These are phyloP conservation scores for Xylaria flabelliformis DNA, from an alignment of 495 filamentous ascomycete species.

Conservation along the genomic window DNA sequence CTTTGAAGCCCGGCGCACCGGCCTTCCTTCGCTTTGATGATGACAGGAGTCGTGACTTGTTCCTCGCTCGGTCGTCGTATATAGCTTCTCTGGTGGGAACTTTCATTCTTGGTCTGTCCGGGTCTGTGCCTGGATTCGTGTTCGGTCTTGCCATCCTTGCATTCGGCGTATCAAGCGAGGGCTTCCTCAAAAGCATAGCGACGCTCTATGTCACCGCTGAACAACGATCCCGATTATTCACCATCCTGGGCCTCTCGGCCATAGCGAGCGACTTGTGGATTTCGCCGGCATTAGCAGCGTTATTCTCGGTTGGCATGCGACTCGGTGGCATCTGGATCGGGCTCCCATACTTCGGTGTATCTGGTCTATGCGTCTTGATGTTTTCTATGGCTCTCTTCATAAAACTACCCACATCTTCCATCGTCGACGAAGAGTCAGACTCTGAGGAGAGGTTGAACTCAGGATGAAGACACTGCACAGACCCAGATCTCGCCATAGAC, in stretches of 20 bases:
- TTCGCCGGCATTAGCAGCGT: slow-evolving; percentile 36
- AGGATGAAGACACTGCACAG: not conserved
- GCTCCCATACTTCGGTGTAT: slow-evolving; percentile 41
- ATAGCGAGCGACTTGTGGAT: slow-evolving; percentile 37
- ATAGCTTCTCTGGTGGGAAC: slow-evolving; percentile 30
- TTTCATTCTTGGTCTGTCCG: slow-evolving; percentile 37
- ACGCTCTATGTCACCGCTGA: slow-evolving; percentile 34
- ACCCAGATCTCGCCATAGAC: not conserved
- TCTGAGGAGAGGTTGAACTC: not conserved
- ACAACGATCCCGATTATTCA: slow-evolving; percentile 39
- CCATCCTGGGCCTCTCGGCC: slow-evolving; percentile 35
- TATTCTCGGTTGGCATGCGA: slow-evolving; percentile 42
- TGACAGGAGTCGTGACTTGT: slow-evolving; percentile 32
- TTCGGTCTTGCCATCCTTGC: slow-evolving; percentile 38
- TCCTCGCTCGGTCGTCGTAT: slow-evolving; percentile 37
- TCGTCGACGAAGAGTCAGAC: slow-evolving; percentile 29
- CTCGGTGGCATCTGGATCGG: slow-evolving; percentile 41
- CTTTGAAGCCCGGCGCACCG: slow-evolving; percentile 28
- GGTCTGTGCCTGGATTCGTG: slow-evolving; percentile 34
- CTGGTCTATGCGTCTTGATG: slow-evolving; percentile 35
- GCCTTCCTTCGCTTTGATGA: slow-evolving; percentile 33
- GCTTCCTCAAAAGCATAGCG: slow-evolving; percentile 39
- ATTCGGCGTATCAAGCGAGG: slow-evolving; percentile 35
- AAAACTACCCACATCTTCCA: slow-evolving; percentile 18
- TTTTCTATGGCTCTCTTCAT: slow-evolving; percentile 35